Base-by-base conservation (phyloP, 805 yeast genomes). In the Scheffersomyces spartinae region DNA sequence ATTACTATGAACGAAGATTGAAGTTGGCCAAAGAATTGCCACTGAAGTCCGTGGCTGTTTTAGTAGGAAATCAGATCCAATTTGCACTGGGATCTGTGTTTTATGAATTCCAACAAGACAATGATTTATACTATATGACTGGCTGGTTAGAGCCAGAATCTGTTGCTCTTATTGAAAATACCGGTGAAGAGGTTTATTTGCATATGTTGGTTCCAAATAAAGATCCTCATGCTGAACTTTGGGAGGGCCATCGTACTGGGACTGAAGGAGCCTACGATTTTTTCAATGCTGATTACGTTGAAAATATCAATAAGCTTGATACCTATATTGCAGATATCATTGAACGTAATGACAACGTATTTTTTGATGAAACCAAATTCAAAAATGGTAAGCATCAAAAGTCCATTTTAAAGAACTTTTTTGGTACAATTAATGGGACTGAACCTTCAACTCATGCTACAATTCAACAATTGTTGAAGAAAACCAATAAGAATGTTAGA, bases 241-340 rank as follows among this genome's bases (percentile, higher is more conserved):
- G 99, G 99, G 96, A 88, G 40, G 99, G 99, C 8, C 76, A 71
- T 22, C 68, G 94, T 39, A 78, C 93, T 10, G 99, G 99, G 1
- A 64, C 75, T 3, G 71, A 75, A 24, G 95, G 93, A 9, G 95
- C 78, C 0, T 55, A 52, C 20, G 88, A 84, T 25, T 71, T 75
- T 23, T 91, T 91, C 56, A 91, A 88, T 46, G 94, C 95, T 3
- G 96, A 85, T 49, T 64, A 64, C 26, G 74, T 81, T 5, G 66
- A 65, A 20, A 68, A 70, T 22, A 63, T 68, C 20, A 59, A 64
- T 16, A 43, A 51, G 5, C 42, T 73, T 9, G 53, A 54, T 6
- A 30, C 43, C 3, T 64, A 71, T 35, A 33, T 81, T 18, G 49
- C 52, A 9, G 57, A 56, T 23, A 40, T 83, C 7, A 33, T 81